phyloP scores from a whole-genome alignment of 2,329 filamentous ascomycete species.

The Pleurostoma richardsiae region DNA sequence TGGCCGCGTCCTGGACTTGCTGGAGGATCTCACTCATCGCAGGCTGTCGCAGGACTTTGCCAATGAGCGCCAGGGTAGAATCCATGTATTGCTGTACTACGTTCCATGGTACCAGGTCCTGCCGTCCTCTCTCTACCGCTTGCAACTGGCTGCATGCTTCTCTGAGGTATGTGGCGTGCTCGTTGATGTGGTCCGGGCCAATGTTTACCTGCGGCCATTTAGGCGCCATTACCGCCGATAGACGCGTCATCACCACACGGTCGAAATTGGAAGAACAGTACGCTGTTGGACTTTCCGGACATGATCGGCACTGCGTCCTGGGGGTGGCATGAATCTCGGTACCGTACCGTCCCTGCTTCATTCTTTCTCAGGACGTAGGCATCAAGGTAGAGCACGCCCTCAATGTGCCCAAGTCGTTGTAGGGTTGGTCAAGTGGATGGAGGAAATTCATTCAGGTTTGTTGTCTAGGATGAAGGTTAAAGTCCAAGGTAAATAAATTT shows the following conservation, averaged over 20 bases:
- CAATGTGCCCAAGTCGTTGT: too few species aligned
- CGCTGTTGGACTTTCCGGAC: too few species aligned
- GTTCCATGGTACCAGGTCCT: slow-evolving; percentile 12
- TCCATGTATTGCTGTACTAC: slow-evolving; percentile 11
- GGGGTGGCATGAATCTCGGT: too few species aligned
- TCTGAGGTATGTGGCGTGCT: slow-evolving; percentile 13
- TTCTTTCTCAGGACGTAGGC: too few species aligned
- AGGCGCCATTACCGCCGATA: slow-evolving; percentile 5
- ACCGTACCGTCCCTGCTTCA: too few species aligned
- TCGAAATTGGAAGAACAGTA: too few species aligned
- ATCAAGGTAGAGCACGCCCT: too few species aligned
- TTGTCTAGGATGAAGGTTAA: too few species aligned
- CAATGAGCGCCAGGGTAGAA: slow-evolving; percentile 11
- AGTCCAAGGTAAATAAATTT: slow-evolving; percentile 17
- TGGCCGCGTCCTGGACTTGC: slow-evolving; percentile 12
- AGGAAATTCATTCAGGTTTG: too few species aligned
- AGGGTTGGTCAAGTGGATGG: too few species aligned
- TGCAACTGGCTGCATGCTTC: slow-evolving; percentile 13
- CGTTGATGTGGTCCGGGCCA: slow-evolving; percentile 10
- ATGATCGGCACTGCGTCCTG: too few species aligned
- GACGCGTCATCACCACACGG: slow-evolving; percentile 21
- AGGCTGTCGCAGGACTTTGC: slow-evolving; percentile 11
- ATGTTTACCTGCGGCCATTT: neutral
- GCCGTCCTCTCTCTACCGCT: slow-evolving; percentile 9
- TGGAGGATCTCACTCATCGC: slow-evolving; percentile 12